phyloP scores from a whole-genome alignment of 2,329 filamentous ascomycete species.

The Colletotrichum brevisporum region DNA sequence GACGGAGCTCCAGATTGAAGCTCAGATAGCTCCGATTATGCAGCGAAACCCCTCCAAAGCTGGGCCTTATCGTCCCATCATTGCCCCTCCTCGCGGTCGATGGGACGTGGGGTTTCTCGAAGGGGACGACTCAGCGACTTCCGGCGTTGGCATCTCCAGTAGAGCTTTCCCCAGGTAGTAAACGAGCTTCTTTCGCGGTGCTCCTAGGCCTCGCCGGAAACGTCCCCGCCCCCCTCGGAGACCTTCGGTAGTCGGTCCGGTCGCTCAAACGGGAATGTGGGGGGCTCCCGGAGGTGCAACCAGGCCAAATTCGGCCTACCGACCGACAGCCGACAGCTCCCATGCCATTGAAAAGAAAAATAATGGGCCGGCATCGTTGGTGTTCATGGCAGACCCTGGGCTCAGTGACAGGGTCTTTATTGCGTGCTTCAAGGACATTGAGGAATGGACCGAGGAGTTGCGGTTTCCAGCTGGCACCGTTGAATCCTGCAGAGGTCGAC shows the following conservation, averaged over 20 bases:
- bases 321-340: slow-evolving; percentile 23
- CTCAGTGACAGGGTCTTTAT: neutral
- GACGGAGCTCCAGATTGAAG: neutral
- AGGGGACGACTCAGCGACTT: neutral
- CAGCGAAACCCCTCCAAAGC: slow-evolving; percentile 11
- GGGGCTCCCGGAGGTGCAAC: neutral
- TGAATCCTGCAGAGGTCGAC: neutral
- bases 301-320: slow-evolving; percentile 17
- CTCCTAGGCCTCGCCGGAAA: neutral
- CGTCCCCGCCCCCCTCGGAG: neutral
- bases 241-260: slow-evolving; percentile 35
- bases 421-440: slow-evolving; percentile 21
- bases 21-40: neutral
- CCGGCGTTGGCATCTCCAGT: neutral
- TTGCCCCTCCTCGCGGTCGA: neutral
- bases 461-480: neutral
- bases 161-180: neutral
- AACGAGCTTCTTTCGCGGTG: neutral
- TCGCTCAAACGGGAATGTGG: slow-evolving; percentile 8
- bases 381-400: slow-evolving; percentile 6
- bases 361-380: neutral
- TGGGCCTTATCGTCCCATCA: neutral
- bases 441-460: slow-evolving; percentile 8
- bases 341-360: neutral
- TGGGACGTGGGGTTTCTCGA: neutral